These are phyloP conservation scores for Poteriospumella lacustris DNA, from an alignment of 108 stramenopile genomes.

Conservation along the genomic window DNA sequence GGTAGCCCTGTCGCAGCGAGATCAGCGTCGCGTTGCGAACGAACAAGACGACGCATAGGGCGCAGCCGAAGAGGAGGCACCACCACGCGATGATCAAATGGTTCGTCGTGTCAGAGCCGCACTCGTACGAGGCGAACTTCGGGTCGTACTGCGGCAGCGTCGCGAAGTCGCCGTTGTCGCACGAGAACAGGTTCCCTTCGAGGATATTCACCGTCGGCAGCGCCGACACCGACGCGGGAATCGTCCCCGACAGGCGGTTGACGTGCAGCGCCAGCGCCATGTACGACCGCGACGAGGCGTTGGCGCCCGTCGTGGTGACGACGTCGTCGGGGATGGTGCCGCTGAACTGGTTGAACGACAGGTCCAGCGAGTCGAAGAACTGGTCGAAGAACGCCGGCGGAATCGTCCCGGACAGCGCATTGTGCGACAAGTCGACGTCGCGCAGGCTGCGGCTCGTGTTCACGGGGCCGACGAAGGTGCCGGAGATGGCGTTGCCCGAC, in stretches of 20 bases:
- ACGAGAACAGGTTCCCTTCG: background rate
- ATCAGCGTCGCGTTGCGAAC: too few species aligned
- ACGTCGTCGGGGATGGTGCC: background rate
- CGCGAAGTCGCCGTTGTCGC: background rate
- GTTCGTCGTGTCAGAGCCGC: conserved; percentile 29
- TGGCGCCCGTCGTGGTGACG: too few species aligned
- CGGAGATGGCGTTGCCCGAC: background rate
- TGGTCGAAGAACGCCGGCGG: background rate
- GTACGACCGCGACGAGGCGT: background rate
- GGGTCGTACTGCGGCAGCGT: background rate
- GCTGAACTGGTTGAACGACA: background rate
- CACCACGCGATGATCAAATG: too few species aligned
- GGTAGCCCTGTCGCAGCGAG: too few species aligned
- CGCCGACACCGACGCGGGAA: background rate
- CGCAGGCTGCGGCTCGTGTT: background rate
- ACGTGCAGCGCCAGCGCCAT: background rate
- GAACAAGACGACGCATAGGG: too few species aligned
- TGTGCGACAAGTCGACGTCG: background rate
- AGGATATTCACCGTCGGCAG: background rate
- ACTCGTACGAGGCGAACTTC: background rate
- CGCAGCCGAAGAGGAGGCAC: too few species aligned
- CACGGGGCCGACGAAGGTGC: background rate
- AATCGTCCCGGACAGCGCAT: background rate
- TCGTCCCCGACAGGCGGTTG: background rate
- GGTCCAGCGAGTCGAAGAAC: background rate